A percentile compares a stretch with the other conserved stretches of the same genome.
Evolutionary conservation across 176 grass and related monocot genomes (phyloP).

Genomic region (Raddia distichophylla): DNA sequence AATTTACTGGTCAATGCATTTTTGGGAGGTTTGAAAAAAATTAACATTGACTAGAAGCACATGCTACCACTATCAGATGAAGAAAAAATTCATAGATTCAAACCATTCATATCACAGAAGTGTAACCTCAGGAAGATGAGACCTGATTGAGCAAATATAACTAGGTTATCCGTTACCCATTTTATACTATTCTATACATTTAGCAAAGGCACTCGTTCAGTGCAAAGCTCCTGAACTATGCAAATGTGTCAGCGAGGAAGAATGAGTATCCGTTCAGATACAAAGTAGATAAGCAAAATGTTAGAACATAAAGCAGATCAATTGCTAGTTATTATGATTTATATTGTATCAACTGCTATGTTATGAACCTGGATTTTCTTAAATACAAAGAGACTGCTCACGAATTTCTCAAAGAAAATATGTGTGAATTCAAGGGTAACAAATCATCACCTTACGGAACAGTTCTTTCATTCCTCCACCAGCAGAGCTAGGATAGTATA

Average conservation of each 20-base stretch:
- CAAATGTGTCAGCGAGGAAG: constrained; percentile 17
- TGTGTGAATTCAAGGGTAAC: constrained; percentile 1
- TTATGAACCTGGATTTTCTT: constrained; percentile 15
- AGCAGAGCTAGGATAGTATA: constrained; percentile 99
- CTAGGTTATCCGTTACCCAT: background rate
- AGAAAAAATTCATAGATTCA: constrained; percentile 17
- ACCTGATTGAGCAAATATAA: constrained; percentile 16
- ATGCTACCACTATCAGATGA: background rate
- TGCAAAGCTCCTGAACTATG: constrained; percentile 9
- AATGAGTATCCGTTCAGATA: constrained; percentile 21
- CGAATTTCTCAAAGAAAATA: background rate
- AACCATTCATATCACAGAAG: constrained; percentile 7
- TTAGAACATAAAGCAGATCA: constrained; percentile 30
- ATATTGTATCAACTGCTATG: constrained; percentile 3
- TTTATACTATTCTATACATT: background rate
- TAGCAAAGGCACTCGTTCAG: constrained; percentile 23
- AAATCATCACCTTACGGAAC: constrained; percentile 74
- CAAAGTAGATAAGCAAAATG: constrained; percentile 8
- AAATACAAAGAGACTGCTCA: background rate
- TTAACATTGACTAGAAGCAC: constrained; percentile 6
- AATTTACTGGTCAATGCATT: constrained; percentile 19
- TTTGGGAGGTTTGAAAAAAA: constrained; percentile 1
- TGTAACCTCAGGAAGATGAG: constrained; percentile 17
- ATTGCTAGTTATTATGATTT: constrained; percentile 22
- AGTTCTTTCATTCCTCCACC: constrained; percentile 99